A percentile compares a stretch with the other conserved stretches of the same genome.
Evolutionary conservation across 768 basidiomycete genomes (phyloP).

Genomic region (Mycena amicta): DNA sequence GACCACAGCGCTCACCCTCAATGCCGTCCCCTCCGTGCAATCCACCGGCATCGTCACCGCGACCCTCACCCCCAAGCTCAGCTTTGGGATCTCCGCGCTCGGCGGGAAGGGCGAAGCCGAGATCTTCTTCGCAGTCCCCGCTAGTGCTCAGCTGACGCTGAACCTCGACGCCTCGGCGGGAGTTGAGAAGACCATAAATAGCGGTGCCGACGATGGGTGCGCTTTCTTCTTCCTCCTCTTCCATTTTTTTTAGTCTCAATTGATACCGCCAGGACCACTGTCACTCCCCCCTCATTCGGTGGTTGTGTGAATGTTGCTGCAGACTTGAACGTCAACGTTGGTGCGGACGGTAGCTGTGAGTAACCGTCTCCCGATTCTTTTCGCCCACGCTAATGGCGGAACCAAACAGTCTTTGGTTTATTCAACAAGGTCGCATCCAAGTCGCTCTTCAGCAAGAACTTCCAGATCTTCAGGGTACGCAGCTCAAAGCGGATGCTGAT

Average conservation of each 20-base stretch:
- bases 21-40: conserved; percentile 26
- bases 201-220: neutral
- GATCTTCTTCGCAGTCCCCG: conserved; percentile 25
- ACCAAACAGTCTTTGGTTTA: conserved; percentile 22
- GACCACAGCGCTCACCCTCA: conserved; percentile 22
- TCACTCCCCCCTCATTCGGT: conserved; percentile 2
- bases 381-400: too few species aligned
- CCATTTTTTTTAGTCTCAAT: neutral
- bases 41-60: conserved; percentile 26
- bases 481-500: neutral
- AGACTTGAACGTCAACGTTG: conserved; percentile 16
- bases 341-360: conserved; percentile 17
- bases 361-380: too few species aligned
- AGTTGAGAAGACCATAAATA: neutral
- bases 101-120: conserved; percentile 13
- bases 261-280: neutral
- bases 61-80: conserved; percentile 29
- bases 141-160: conserved; percentile 22
- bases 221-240: neutral
- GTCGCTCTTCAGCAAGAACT: conserved; percentile 20
- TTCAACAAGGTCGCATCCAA: conserved; percentile 14
- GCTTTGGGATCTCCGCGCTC: conserved; percentile 27
- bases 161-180: conserved; percentile 13
- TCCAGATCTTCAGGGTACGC: conserved; percentile 22
- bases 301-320: conserved; percentile 21